Evolutionary conservation across 2,329 filamentous ascomycete genomes (phyloP), one percentile per base, ranked within the genome.

Genomic region (Ophiosphaerella korrae): DNA sequence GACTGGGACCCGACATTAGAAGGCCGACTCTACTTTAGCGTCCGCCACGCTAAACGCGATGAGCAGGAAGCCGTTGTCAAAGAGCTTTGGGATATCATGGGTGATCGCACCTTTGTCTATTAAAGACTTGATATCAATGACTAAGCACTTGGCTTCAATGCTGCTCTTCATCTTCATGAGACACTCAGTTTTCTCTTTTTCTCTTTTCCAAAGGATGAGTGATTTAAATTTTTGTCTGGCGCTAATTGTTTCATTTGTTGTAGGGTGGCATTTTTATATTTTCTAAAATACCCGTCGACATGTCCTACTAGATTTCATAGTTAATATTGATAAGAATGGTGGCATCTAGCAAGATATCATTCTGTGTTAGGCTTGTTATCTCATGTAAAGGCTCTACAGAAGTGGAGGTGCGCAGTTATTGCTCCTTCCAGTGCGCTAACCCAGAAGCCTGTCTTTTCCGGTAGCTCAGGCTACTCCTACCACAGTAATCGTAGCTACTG

Each of bases 51-150:
- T 0, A 62, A 67, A 48, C 57, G 51, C 1, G 59, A 60, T 12
- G 68, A 71, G 37, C 72, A 73, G 60, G 41, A 62, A 46, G 57
- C 48, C 7, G 62, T 74, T 1, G 68, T 74, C 1, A 50, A 68
- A 54, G 66, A 73, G 53, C 42, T 75, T 0, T 75, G 73, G 73
- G 58, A 31, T 0, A 49, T 68, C 13, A 74, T 75, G 72, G 70
- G 67, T 0, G 64, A 70, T 2, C 54, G 63, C 9, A 67, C 56
- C 46, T 74, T 75, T 50, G 57, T 63, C 2, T 73, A 62, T 29
- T 48, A 31, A 42, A 24, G 11, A 7, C 3, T 29, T 29, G 26
- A 29, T 21, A 21, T 21, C 18, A 21, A 21, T 4, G 18, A 21
- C 18, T 4, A 21, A 21, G 3, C 18, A 21, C 18, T 21, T 21